These are phyloP conservation scores for Closterium sp. DNA, from an alignment of 139 green algal genomes.

Conservation along the genomic window DNA sequence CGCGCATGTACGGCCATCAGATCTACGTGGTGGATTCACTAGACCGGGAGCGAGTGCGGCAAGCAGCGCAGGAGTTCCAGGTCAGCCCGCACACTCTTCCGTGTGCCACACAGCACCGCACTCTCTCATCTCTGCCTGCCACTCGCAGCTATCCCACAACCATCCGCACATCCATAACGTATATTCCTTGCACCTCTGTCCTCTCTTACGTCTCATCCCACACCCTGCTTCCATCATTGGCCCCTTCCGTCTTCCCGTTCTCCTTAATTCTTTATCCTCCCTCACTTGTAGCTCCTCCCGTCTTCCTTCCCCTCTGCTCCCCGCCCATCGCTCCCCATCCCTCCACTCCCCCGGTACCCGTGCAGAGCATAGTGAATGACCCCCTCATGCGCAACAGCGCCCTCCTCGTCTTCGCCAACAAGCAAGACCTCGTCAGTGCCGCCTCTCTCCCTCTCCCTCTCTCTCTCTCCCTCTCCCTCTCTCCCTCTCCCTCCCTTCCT, in stretches of 20 bases:
- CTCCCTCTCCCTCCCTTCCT: neutral
- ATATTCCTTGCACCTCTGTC: neutral
- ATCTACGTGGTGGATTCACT: conserved; percentile 98
- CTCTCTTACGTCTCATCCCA: neutral
- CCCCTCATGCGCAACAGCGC: conserved; percentile 87
- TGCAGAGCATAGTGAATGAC: conserved; percentile 81
- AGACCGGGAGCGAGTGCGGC: conserved; percentile 84
- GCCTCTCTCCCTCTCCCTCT: neutral
- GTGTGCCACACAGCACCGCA: too few species aligned
- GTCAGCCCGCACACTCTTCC: conserved; percentile 19
- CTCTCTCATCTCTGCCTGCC: neutral
- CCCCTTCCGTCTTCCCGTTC: too few species aligned
- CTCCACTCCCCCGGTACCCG: too few species aligned
- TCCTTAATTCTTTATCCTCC: too few species aligned
- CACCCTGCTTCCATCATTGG: too few species aligned
- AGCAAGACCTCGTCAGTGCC: conserved; percentile 76
- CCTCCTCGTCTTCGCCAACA: conserved; percentile 98
- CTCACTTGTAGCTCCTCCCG: too few species aligned
- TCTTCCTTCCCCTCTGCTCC: neutral
- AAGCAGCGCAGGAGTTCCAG: conserved; percentile 82
- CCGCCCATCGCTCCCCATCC: neutral
- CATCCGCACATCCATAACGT: too few species aligned
- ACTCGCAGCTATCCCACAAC: neutral
- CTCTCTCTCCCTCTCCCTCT: neutral
- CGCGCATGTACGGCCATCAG: neutral